Base-by-base conservation (phyloP, 306 rosid species). In the Cicer chorassanicum region DNA sequence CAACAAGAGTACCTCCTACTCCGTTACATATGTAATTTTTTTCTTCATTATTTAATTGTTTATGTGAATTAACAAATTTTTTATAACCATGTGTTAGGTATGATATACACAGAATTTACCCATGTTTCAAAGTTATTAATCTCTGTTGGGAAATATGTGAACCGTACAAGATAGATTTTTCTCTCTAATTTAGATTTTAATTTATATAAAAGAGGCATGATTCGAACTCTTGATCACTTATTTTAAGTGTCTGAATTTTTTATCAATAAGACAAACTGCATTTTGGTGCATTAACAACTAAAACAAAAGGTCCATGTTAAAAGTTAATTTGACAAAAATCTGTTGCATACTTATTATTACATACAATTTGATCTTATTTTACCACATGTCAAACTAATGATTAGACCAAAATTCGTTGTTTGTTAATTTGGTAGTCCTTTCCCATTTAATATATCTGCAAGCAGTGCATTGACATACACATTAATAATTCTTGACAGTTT, bases 351-450 rank as follows among this genome's bases (percentile, higher is more conserved):
- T 42, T 73, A 29, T 29, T 65, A 6, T 38, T 42, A 48, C 62
- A 46, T 29, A 69, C 63, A 75, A 8, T 34, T 75, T 72, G 56
- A 70, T 79, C 48, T 55, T 39, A 42, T 70, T 70, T 49, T 51
- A 65, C 62, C 75, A 70, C 46, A 18, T 73, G 75, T 41, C 62
- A 74, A 75, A 49, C 59, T n/a, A 55, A 64, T 70, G 57, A 76
- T 65, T 66, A 72, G 65, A 76, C 19, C 11, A 36, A 66, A 65
- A 56, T 72, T 40, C 69, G 50, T 65, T 39, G 56, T 67, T 68
- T 75, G 67, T 34, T 75, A 18, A 50, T 74, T 60, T 66, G 45
- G 36, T 49, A 49, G 40, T 41, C 24, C 53, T 2, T 13, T 5
- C 63, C 42, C 11, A 74, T 51, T 50, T 60, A 61, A 80, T 68